phyloP scores from a whole-genome alignment of 345 rosid genomes.

The Zanthoxylum bungeanum region DNA sequence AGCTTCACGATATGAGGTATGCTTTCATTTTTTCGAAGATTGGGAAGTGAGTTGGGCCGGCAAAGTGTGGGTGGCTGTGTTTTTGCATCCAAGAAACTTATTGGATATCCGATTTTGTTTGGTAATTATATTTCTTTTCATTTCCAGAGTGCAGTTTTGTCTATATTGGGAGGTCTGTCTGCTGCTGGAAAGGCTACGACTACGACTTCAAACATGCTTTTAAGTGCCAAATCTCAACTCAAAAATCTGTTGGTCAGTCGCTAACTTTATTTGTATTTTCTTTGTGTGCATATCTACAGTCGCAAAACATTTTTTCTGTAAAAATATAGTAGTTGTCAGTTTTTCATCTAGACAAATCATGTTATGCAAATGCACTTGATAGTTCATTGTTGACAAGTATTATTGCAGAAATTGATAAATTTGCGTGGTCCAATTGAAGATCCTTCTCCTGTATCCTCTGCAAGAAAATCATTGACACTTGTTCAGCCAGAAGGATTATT shows the following conservation, averaged over 20 bases:
- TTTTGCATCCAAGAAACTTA: conserved; percentile 1
- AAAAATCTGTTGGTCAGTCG: conserved; percentile 76
- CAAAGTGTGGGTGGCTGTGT: not conserved
- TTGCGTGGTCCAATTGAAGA: conserved; percentile 77
- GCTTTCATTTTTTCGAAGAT: conserved; percentile 2
- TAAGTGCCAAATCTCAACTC: conserved; percentile 62
- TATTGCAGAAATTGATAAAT: conserved; percentile 73
- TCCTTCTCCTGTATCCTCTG: conserved; percentile 77
- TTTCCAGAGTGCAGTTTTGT: conserved; percentile 70
- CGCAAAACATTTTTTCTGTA: not conserved
- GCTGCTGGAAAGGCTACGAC: conserved; percentile 33
- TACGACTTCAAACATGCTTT: conserved; percentile 44
- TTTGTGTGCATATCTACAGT: not conserved
- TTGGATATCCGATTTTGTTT: conserved; percentile 7
- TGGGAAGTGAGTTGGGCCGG: not conserved
- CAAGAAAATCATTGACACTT: conserved; percentile 61
- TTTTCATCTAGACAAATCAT: conserved; percentile 10
- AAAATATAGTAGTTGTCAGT: conserved; percentile 7
- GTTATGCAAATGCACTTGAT: conserved; percentile 18
- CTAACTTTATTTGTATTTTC: conserved; percentile 17
- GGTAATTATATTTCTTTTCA: conserved; percentile 23
- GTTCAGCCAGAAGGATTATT: conserved; percentile 71
- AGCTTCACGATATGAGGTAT: conserved; percentile 89
- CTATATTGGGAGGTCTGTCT: conserved; percentile 54
- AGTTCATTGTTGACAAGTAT: conserved; percentile 31